Base-by-base conservation (phyloP, 1,284 basidiomycete genomes). In the Microbotryum lychnidis-dioicae region DNA sequence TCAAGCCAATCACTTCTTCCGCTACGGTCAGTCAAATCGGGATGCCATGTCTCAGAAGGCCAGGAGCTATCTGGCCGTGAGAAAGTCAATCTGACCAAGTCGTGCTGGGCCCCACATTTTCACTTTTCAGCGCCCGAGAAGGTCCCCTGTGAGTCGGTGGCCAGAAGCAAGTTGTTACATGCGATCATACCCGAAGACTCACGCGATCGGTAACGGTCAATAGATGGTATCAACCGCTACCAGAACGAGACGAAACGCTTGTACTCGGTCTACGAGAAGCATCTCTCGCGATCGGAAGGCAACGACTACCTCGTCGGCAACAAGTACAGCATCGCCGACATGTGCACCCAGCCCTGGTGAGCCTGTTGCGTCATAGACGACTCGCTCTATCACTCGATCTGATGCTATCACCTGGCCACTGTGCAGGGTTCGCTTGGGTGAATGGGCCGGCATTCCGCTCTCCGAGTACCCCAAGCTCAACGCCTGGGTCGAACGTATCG, bases 1-100 rank as follows among this genome's bases (percentile, higher is more conserved):
- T 23, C 65, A 67, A 46, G 62, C 67, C 16, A 69, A 69, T 53
- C 66, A 67, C 53, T 69, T 69, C 52, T 61, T 33, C 42, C 54
- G 54, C 20, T 42, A 42, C 16, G 37, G 37, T 42, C 16, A 42
- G 37, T 42, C 3, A 16, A 1, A 42, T 42, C 37, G 37, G 37
- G 37, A 14, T n/a, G 48, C 20, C 48, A 49, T 27, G 48, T 27
- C 25, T 49, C 12, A 49, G 23, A 21, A 1, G 6, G n/a, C 9
- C 21, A 23, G n/a, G 48, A 49, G 48, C 48, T 49, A 27, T 12
- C 20, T 1, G 4, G 1, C 18, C 25, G 6, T 23, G 18, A 25
- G 16, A 10, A n/a, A 27, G 9, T 25, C 6, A 12, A 42, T 25
- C 45, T 46, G 37, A 42, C 37, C 37, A 42, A 42, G 37, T 31